These are phyloP conservation scores for Escallonia herrerae DNA, from an alignment of 129 eudicot species.

Conservation along the genomic window DNA sequence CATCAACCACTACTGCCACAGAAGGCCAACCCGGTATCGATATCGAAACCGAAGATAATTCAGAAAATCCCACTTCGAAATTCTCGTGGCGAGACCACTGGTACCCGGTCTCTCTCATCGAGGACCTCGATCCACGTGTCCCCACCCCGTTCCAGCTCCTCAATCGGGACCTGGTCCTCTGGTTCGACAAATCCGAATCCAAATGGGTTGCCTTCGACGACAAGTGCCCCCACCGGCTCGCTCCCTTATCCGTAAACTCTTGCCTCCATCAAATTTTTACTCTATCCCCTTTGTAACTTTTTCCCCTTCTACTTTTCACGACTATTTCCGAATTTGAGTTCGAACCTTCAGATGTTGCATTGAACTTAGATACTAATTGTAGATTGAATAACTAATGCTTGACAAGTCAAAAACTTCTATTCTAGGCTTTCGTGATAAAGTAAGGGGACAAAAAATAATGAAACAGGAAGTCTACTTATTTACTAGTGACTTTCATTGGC, in stretches of 20 bases:
- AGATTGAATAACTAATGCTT: too few relatives aligned
- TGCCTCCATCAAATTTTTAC: background rate
- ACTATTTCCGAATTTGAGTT: too few relatives aligned
- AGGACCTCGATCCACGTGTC: constrained; percentile 67
- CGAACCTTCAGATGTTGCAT: too few relatives aligned
- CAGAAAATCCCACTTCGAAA: constrained; percentile 34
- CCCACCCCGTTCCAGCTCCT: constrained; percentile 88
- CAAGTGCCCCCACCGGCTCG: constrained; percentile 95
- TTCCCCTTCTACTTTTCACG: too few relatives aligned
- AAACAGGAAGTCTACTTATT: too few relatives aligned
- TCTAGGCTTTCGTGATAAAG: too few relatives aligned
- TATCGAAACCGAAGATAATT: constrained; percentile 17
- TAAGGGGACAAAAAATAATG: too few relatives aligned
- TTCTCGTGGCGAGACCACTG: constrained; percentile 96
- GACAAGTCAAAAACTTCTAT: too few relatives aligned
- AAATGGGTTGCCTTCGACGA: constrained; percentile 89
- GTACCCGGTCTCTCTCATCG: constrained; percentile 85
- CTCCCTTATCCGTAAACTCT: constrained; percentile 71
- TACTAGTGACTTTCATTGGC: too few relatives aligned
- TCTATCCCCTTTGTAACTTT: too few relatives aligned
- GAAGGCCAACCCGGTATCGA: constrained; percentile 24
- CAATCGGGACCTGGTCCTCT: constrained; percentile 75
- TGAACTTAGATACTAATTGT: too few relatives aligned
- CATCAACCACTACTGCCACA: constrained; percentile 15
- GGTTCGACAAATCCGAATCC: constrained; percentile 54